A percentile compares a stretch with the other conserved stretches of the same genome.
Conservation (phyloP, 2,329 filamentous ascomycete genomes). For the Arthrobotrys entomopaga region DNA sequence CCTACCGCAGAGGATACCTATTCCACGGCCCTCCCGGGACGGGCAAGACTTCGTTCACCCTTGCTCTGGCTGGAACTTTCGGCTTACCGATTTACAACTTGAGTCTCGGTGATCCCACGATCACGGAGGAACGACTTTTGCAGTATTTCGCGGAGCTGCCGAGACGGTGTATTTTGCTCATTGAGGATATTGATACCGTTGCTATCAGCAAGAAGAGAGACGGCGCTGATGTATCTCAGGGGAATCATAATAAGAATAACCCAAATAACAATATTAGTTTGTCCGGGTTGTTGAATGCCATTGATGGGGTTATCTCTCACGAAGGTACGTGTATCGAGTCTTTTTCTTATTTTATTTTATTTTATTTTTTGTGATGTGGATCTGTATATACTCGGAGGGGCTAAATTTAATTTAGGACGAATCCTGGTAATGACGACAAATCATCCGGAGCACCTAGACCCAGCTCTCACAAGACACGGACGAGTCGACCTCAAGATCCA, state of each 20-base stretch:
- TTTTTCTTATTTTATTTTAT: too few relatives aligned
- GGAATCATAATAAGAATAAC: conserved; percentile 11
- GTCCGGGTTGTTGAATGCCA: conserved; percentile 74
- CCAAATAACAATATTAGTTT: conserved; percentile 67
- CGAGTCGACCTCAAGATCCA: conserved; percentile 67
- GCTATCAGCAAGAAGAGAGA: conserved; percentile 66
- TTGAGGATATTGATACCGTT: conserved; percentile 63
- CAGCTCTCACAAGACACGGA: conserved; percentile 72
- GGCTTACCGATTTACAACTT: conserved; percentile 62
- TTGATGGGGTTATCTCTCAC: conserved; percentile 75
- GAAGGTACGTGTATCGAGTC: conserved; percentile 71
- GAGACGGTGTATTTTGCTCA: conserved; percentile 61
- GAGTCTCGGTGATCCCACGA: conserved; percentile 64
- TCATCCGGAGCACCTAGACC: conserved; percentile 71
- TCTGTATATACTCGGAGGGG: too few relatives aligned
- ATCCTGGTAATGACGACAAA: conserved; percentile 75
- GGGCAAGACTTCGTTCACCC: conserved; percentile 62
- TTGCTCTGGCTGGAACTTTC: conserved; percentile 61
- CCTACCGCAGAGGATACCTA: conserved; percentile 62
- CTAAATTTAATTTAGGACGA: conserved; percentile 62
- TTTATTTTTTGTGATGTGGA: too few relatives aligned
- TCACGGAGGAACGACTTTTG: conserved; percentile 60
- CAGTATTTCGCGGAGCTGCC: conserved; percentile 61
- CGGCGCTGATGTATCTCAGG: conserved; percentile 52
- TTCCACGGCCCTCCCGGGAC: conserved; percentile 63